phyloP scores from a whole-genome alignment of 148 eudicot species.

The Suaeda aralocaspica region DNA sequence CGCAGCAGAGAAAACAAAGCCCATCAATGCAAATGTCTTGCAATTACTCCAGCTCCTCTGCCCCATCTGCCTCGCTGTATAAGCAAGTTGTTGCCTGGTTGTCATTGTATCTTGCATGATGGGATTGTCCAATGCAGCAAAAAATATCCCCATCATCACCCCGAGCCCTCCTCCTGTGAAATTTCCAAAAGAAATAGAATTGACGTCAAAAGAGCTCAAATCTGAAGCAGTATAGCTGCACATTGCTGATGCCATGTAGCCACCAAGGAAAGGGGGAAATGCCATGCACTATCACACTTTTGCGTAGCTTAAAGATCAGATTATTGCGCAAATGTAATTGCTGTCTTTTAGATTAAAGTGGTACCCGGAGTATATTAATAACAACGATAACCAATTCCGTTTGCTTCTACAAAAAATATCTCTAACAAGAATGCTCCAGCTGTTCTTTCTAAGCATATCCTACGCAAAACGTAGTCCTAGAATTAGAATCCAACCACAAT shows the following conservation, averaged over 20 bases:
- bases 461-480: not conserved
- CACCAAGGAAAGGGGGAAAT: too few species aligned
- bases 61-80: conserved; percentile 85
- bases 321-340: not conserved
- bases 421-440: not conserved
- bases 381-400: not conserved
- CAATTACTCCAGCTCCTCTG: conserved; percentile 87
- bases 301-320: not conserved
- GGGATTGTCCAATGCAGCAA: conserved; percentile 83
- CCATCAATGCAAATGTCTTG: conserved; percentile 91
- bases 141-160: conserved; percentile 71
- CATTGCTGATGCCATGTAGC: not conserved
- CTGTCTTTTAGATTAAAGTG: not conserved
- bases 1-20: conserved; percentile 68
- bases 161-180: conserved; percentile 89
- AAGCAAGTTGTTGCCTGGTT: conserved; percentile 59
- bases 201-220: not conserved
- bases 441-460: not conserved
- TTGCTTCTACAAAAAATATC: not conserved
- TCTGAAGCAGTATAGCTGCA: not conserved
- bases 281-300: not conserved
- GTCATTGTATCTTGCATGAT: conserved; percentile 71
- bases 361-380: too few species aligned
- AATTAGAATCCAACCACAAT: too few species aligned
- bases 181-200: conserved; percentile 7